These are phyloP conservation scores for Chrysoporthe cubensis DNA, from an alignment of 2,329 filamentous ascomycete genomes.

Conservation along the genomic window DNA sequence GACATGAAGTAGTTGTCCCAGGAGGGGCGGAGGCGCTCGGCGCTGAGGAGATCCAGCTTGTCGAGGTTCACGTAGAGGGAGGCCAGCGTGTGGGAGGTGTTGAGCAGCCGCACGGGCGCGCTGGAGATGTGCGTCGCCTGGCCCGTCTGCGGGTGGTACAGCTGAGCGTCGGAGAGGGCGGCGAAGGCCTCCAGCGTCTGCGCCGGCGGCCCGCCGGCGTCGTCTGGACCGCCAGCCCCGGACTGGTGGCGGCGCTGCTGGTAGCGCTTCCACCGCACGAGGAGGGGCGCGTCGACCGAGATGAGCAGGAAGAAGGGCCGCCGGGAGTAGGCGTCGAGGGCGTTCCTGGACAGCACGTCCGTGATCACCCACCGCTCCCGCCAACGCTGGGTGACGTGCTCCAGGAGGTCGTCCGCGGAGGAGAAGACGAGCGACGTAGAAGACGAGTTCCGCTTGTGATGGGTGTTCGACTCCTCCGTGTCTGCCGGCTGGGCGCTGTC, in stretches of 20 bases:
- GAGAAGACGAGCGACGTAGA: slow-evolving; percentile 52
- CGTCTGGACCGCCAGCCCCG: slow-evolving; percentile 30
- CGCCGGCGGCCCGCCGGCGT: slow-evolving; percentile 7
- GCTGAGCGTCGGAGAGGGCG: slow-evolving; percentile 67
- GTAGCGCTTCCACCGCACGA: slow-evolving; percentile 81
- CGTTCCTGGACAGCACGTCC: slow-evolving; percentile 73
- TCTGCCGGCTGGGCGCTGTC: not conserved
- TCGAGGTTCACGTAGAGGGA: slow-evolving; percentile 74
- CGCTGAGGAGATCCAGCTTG: slow-evolving; percentile 75
- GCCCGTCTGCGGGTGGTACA: slow-evolving; percentile 70
- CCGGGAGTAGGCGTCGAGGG: slow-evolving; percentile 74
- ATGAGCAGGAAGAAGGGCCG: slow-evolving; percentile 93
- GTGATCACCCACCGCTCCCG: slow-evolving; percentile 82
- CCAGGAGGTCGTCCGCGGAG: slow-evolving; percentile 70
- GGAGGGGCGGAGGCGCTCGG: slow-evolving; percentile 78
- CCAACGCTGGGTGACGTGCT: slow-evolving; percentile 87
- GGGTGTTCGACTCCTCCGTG: slow-evolving; percentile 10
- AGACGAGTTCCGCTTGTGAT: slow-evolving; percentile 16
- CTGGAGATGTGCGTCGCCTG: slow-evolving; percentile 78
- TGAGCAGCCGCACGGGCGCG: slow-evolving; percentile 84
- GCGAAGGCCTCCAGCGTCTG: slow-evolving; percentile 59
- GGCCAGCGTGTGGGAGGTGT: slow-evolving; percentile 73
- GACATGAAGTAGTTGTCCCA: slow-evolving; percentile 99
- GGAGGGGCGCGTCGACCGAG: slow-evolving; percentile 88
- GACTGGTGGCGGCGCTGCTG: slow-evolving; percentile 41